Evolutionary conservation across 257 asterid genomes (phyloP), one percentile per base, ranked within the genome.

Genomic region (Salvia hispanica): DNA sequence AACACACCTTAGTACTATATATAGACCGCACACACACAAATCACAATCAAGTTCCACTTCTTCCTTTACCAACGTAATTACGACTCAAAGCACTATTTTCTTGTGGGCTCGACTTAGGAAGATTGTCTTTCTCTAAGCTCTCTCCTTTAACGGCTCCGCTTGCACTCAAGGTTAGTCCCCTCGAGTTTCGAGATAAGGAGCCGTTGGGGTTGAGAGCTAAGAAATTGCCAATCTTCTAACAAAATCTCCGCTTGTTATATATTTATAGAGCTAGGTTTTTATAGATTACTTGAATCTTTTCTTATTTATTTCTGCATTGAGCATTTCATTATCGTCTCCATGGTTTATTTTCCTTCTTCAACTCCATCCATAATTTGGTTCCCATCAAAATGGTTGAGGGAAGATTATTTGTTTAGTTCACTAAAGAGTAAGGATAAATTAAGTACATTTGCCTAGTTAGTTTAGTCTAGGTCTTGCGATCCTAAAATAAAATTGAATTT

Each of bases 141-240:
- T 76, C 80, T 75, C 76, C 81, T 81, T 79, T 78, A 79, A 75
- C 73, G 83, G 83, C 56, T 78, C 73, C 52, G 57, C 11, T 6
- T 28, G 5, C 21, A 1, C 11, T 56, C 44, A 11, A 43, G 59
- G 12, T 31, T 45, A 60, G 12, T 6, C 4, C 10, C 5, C 42
- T 55, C 13, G 42, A 48, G 67, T 21, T 62, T n/a, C 0, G n/a
- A 25, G 58, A 54, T 55, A 31, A 70, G 69, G 75, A 67, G 68
- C 64, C 65, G 56, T 72, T 72, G 72, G 67, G 69, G 71, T 51
- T 48, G 44, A 63, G 78, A 68, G 81, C 28, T 77, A 8, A 57
- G 69, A 67, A 72, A 62, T 6, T 72, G 75, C 44, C 54, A 48
- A 0, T 42, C 43, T 61, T 76, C 48, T 42, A 44, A 25, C 11